Conservation (phyloP, 1,284 basidiomycete species). For the Porogramme epimiltina region DNA sequence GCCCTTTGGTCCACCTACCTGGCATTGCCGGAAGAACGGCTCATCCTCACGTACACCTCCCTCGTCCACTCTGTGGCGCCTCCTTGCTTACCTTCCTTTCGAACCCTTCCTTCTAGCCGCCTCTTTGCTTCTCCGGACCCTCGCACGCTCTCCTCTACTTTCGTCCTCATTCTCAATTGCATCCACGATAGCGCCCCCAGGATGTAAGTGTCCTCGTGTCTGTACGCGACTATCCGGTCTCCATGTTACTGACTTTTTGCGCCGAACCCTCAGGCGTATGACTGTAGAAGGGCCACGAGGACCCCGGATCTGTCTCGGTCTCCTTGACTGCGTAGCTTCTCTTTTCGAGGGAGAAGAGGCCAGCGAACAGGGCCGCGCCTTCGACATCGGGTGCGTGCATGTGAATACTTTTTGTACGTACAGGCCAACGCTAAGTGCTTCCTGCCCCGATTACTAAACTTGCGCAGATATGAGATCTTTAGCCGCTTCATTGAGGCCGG, state of each 20-base stretch:
- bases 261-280: conserved; percentile 40
- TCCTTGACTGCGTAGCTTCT: conserved; percentile 69
- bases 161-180: conserved; percentile 78
- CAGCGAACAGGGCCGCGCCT: conserved; percentile 61
- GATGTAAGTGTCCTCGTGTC: conserved; percentile 47
- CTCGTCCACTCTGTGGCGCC: not conserved
- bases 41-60: conserved; percentile 66
- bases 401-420: not conserved
- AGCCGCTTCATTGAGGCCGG: conserved; percentile 38
- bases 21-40: conserved; percentile 68
- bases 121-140: conserved; percentile 70
- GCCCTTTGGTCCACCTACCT: conserved; percentile 67
- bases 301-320: conserved; percentile 56
- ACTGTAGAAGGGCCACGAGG: conserved; percentile 56
- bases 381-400: conserved; percentile 67
- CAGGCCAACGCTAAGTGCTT: not conserved
- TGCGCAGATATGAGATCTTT: conserved; percentile 42
- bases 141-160: conserved; percentile 58
- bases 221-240: not conserved
- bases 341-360: conserved; percentile 67
- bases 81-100: conserved; percentile 2
- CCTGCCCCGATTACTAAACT: not conserved
- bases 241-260: not conserved
- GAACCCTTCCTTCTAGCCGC: conserved; percentile 53
- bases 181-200: conserved; percentile 54